A percentile compares a stretch with the other conserved stretches of the same genome.
These are phyloP conservation scores for Botrytis deweyae DNA, from an alignment of 2,329 filamentous ascomycete species.

Conservation along the genomic window DNA sequence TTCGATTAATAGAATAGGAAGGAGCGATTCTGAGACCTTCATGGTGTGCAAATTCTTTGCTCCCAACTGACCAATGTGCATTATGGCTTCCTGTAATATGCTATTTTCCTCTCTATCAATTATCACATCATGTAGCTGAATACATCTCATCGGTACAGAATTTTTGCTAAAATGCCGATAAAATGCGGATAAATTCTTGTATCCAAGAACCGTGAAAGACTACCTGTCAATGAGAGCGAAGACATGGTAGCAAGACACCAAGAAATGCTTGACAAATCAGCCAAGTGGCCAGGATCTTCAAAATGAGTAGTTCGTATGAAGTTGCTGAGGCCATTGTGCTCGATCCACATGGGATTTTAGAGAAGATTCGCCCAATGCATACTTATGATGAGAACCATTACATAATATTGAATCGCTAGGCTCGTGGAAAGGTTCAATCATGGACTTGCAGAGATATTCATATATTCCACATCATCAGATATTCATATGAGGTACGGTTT, in stretches of 20 bases:
- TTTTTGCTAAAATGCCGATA: not conserved
- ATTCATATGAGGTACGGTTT: not conserved
- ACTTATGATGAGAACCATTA: not conserved
- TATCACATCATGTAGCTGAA: no score
- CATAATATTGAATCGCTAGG: not conserved
- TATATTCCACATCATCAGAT: not conserved
- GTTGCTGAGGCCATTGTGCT: not conserved
- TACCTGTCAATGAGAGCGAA: not conserved
- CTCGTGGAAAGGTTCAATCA: not conserved
- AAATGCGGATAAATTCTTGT: not conserved
- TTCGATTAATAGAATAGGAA: not conserved
- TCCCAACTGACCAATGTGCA: not conserved
- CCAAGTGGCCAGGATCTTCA: not conserved
- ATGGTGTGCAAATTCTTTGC: not conserved
- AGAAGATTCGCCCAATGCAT: rapidly evolving
- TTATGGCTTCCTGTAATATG: not conserved
- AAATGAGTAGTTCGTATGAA: not conserved
- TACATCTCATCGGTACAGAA: no score
- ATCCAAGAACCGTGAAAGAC: rapidly evolving
- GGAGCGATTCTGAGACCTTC: not conserved
- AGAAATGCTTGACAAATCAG: not conserved
- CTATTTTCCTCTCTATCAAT: not conserved
- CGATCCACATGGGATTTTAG: not conserved
- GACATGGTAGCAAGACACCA: rapidly evolving
- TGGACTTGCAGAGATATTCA: not conserved